These are phyloP conservation scores for Metschnikowia kofuensis DNA, from an alignment of 805 yeast genomes.

Conservation along the genomic window DNA sequence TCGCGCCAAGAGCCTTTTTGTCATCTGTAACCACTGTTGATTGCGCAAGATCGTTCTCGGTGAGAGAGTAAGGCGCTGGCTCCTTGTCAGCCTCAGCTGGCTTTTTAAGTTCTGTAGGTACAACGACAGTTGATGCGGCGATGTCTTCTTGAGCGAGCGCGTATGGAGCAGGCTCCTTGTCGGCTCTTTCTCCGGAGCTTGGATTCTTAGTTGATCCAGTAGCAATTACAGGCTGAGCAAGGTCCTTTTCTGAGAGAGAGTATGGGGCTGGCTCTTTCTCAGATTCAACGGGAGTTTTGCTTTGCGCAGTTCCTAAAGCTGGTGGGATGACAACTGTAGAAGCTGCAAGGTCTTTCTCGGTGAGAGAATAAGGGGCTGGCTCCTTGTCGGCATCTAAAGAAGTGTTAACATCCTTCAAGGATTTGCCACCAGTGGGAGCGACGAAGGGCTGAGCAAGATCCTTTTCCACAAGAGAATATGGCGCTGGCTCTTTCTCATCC, in stretches of 20 bases:
- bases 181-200: background rate
- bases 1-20: slow-evolving; percentile 8
- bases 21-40: slow-evolving; percentile 7
- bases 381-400: background rate
- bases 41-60: slow-evolving; percentile 4
- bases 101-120: slow-evolving; percentile 1
- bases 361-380: background rate
- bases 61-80: slow-evolving; percentile 5
- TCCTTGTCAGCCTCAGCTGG: slow-evolving; percentile 5
- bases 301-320: background rate
- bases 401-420: background rate
- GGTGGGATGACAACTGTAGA: background rate
- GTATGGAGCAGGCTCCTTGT: slow-evolving; percentile 4
- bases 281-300: background rate
- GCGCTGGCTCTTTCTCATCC: slow-evolving; percentile 1
- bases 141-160: slow-evolving; percentile 1
- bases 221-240: background rate
- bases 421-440: background rate
- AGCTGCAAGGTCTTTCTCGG: background rate
- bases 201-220: background rate
- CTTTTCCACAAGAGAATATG: background rate
- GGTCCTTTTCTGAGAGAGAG: background rate
- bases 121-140: slow-evolving; percentile 3
- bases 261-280: slow-evolving; percentile 5
- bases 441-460: background rate